Evolutionary conservation across 495 filamentous ascomycete species (phyloP).

Genomic region (Podospora comata): DNA sequence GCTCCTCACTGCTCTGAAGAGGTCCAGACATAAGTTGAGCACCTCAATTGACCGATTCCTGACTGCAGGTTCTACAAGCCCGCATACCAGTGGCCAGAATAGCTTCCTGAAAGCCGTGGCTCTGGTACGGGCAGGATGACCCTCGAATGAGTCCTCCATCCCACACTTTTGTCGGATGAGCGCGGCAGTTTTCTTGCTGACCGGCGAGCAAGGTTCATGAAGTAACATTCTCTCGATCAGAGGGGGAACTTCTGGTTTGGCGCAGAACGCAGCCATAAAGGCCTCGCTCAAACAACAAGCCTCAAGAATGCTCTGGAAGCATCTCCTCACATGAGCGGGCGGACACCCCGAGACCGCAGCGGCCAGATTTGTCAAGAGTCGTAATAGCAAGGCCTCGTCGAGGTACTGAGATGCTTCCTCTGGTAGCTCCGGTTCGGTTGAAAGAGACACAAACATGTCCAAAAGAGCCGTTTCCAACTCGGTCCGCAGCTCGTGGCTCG

Average conservation of each 20-base stretch:
- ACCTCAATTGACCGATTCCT: constrained; percentile 41
- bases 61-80: constrained; percentile 41
- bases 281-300: constrained; percentile 55
- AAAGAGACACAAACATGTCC: constrained; percentile 40
- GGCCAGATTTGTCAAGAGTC: constrained; percentile 36
- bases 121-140: background rate
- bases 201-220: constrained; percentile 35
- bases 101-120: constrained; percentile 38
- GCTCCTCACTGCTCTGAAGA: constrained; percentile 56
- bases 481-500: constrained; percentile 38
- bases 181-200: constrained; percentile 42
- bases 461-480: constrained; percentile 43
- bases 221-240: constrained; percentile 43
- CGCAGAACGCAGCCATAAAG: constrained; percentile 59
- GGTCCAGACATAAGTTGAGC: constrained; percentile 43
- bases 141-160: constrained; percentile 6
- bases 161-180: constrained; percentile 36
- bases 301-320: constrained; percentile 63
- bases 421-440: constrained; percentile 31
- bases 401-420: constrained; percentile 28
- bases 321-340: constrained; percentile 41
- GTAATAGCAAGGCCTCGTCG: constrained; percentile 31
- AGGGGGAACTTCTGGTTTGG: constrained; percentile 29
- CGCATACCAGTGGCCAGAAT: constrained; percentile 49
- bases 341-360: background rate